phyloP scores from a whole-genome alignment of 2,329 filamentous ascomycete species.

The Cladorrhinum sp. region DNA sequence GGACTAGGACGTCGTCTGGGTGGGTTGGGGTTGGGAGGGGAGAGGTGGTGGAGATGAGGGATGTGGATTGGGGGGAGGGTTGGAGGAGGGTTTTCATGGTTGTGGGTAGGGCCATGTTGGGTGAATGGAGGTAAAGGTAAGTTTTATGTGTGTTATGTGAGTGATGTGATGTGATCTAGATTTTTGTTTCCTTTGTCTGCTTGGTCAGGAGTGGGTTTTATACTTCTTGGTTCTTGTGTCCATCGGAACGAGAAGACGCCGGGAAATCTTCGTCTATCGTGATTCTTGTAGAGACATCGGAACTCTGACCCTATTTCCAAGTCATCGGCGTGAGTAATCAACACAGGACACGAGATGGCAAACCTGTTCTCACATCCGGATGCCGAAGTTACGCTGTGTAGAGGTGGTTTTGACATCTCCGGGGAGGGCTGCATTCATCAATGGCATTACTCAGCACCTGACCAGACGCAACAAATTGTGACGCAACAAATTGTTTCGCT shows the following conservation, averaged over 20 bases:
- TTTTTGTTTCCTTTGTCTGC: neutral
- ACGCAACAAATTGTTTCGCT: no score
- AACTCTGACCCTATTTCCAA: constrained; percentile 6
- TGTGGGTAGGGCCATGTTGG: constrained; percentile 21
- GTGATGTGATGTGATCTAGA: neutral
- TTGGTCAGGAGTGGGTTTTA: neutral
- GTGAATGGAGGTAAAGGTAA: neutral
- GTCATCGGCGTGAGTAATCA: constrained; percentile 25
- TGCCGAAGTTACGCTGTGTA: neutral
- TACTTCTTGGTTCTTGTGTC: neutral
- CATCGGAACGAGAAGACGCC: neutral
- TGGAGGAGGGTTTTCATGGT: constrained; percentile 28
- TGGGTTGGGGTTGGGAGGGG: constrained; percentile 26
- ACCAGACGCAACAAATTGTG: no score
- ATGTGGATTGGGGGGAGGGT: constrained; percentile 32
- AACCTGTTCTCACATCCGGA: neutral
- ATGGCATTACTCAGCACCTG: neutral
- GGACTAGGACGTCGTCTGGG: constrained; percentile 31
- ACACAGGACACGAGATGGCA: neutral
- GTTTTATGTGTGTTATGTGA: neutral
- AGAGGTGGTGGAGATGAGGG: constrained; percentile 26
- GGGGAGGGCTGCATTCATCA: neutral
- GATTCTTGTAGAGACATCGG: neutral
- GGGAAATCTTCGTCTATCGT: neutral
- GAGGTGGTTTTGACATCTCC: neutral